Conservation (phyloP, 2,329 filamentous ascomycete species). For the Penicillium sp. region DNA sequence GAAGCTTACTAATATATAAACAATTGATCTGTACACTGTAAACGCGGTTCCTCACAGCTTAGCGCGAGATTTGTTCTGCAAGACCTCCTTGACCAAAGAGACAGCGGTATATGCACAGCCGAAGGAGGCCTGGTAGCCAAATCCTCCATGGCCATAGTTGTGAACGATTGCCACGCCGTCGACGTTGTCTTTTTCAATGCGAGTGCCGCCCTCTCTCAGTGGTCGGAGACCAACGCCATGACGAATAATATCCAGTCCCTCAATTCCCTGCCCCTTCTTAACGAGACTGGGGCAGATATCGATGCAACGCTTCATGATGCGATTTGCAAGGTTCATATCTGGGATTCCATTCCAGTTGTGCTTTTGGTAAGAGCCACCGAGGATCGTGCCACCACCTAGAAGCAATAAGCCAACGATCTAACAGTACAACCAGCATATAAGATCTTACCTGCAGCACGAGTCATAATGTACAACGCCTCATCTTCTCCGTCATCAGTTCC, state of each 20-base stretch:
- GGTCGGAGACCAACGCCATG: slow-evolving; percentile 82
- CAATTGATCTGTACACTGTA: not conserved
- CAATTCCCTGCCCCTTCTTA: slow-evolving; percentile 61
- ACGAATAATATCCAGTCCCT: slow-evolving; percentile 70
- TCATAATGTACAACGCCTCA: slow-evolving; percentile 80
- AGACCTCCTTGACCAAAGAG: slow-evolving; percentile 60
- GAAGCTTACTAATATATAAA: not conserved
- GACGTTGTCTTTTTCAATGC: slow-evolving; percentile 70
- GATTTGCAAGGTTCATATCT: slow-evolving; percentile 72
- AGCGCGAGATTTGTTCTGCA: slow-evolving; percentile 32
- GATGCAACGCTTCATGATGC: slow-evolving; percentile 73
- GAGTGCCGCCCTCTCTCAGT: slow-evolving; percentile 67
- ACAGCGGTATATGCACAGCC: slow-evolving; percentile 67
- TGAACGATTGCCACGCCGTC: slow-evolving; percentile 54
- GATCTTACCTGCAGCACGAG: slow-evolving; percentile 55
- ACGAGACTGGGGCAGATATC: slow-evolving; percentile 38
- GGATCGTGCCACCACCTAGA: slow-evolving; percentile 71
- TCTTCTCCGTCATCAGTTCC: slow-evolving; percentile 70
- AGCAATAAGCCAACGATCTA: not conserved
- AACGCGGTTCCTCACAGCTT: slow-evolving; percentile 26
- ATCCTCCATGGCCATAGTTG: slow-evolving; percentile 48
- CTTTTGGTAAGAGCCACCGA: slow-evolving; percentile 82
- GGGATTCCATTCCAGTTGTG: slow-evolving; percentile 75
- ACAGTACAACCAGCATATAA: not conserved
- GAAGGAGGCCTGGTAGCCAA: slow-evolving; percentile 66